Conservation (phyloP, 2,329 filamentous ascomycete genomes). For the Fusarium mexicanum region DNA sequence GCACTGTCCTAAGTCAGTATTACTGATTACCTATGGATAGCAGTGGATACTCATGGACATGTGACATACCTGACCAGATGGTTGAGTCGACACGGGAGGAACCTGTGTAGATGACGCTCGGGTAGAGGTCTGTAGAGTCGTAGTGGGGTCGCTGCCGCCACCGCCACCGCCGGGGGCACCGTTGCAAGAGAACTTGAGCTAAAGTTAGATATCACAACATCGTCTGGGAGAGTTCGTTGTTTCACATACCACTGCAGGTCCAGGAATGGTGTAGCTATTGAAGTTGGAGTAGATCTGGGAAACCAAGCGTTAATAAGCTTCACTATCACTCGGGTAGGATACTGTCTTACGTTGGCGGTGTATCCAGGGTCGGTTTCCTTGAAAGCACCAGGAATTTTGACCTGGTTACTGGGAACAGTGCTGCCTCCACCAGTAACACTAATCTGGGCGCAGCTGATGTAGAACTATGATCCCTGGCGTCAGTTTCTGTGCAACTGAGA, state of each 20-base stretch:
- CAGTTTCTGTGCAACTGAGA: accelerated
- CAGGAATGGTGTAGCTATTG: constrained; percentile 3
- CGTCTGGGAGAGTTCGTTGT: accelerated
- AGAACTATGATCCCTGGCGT: neutral
- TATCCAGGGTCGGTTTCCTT: constrained; percentile 2
- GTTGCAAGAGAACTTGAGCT: neutral
- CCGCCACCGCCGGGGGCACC: neutral
- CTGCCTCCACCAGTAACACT: constrained; percentile 1
- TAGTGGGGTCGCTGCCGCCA: neutral
- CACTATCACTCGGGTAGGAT: accelerated
- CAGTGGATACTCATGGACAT: accelerated
- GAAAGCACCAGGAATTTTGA: constrained; percentile 12
- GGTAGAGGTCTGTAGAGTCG: constrained; percentile 5
- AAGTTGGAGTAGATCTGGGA: constrained; percentile 12
- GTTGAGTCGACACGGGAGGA: neutral
- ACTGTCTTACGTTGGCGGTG: neutral
- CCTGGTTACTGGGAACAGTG: constrained; percentile 3
- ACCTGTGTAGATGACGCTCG: neutral
- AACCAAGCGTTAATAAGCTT: accelerated
- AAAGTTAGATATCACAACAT: accelerated
- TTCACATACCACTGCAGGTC: constrained; percentile 3
- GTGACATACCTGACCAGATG: neutral
- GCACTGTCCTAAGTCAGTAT: neutral
- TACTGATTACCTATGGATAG: accelerated
- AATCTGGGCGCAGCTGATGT: constrained; percentile 13